Conservation (phyloP, 2,329 filamentous ascomycete species). For the Ascochyta lentis region DNA sequence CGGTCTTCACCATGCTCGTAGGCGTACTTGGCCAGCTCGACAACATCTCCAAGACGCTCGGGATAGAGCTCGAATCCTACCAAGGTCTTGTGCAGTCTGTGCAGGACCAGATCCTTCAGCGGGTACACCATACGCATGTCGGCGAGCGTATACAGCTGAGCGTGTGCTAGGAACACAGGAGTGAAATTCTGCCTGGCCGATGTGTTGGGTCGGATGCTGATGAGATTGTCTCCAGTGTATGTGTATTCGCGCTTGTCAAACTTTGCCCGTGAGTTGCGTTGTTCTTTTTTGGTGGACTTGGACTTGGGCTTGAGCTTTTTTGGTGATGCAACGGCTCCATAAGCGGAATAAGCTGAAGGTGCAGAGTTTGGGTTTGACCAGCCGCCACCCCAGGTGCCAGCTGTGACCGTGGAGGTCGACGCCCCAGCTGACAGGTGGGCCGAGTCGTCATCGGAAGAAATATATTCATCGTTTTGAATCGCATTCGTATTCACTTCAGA, state of each 20-base stretch:
- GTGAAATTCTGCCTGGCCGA: constrained; percentile 24
- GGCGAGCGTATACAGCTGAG: constrained; percentile 39
- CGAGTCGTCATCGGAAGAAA: background rate
- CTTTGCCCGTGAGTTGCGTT: background rate
- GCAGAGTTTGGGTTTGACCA: constrained; percentile 7
- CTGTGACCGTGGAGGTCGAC: background rate
- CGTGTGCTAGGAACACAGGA: constrained; percentile 37
- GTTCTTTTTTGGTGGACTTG: background rate
- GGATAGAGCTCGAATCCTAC: constrained; percentile 30
- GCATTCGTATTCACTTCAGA: background rate
- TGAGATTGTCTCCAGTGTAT: background rate
- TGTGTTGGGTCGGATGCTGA: constrained; percentile 8
- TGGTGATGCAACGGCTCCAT: background rate
- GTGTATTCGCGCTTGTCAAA: constrained; percentile 4
- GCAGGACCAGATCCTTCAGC: constrained; percentile 30
- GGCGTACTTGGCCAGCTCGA: constrained; percentile 33
- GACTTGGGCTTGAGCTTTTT: background rate
- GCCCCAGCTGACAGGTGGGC: too few relatives aligned
- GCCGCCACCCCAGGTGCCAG: background rate
- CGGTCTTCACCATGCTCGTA: constrained; percentile 25
- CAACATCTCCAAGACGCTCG: constrained; percentile 30
- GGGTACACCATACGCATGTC: constrained; percentile 29
- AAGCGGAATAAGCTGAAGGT: constrained; percentile 1
- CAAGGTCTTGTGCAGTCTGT: constrained; percentile 41
- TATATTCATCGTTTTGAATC: background rate